Base-by-base conservation (phyloP, 768 basidiomycete genomes). In the Mycena vulgaris region DNA sequence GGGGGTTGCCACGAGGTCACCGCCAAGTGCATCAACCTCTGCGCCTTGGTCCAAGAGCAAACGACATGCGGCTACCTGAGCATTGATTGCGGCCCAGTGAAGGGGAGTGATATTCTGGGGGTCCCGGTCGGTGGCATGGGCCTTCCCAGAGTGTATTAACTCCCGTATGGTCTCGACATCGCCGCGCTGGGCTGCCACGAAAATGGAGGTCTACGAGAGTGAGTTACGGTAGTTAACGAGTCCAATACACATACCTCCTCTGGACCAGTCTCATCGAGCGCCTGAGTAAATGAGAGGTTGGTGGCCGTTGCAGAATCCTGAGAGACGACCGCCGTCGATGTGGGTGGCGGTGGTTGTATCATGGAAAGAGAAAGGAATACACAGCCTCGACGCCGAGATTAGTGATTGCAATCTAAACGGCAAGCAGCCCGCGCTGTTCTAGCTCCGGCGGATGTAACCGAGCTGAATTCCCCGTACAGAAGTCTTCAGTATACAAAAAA, bases 31-130 rank as follows among this genome's bases (percentile, higher is more conserved):
- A 73, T 99, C 98, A 23, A 99, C 94, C 63, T 97, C 95, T 0
- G 97, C 97, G 25, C 97, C 97, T 75, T 95, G 91, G 72, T 96
- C 95, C 39, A 99, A 84, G 21, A 99, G 86, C 74, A 92, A 94
- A 37, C 93, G 89, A 80, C 96, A 98, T 28, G 93, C 92, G 1
- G 90, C 86, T n/a, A 97, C 84, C 77, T 98, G 96, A 4, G 96
- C 96, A 75, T 98, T 98, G 78, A 99, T 98, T 1, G 97, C 93
- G 10, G 98, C 97, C 98, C 98, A 99, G 78, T 99, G 98, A 2
- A 99, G 88, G 2, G 98, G 93, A 0, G 97, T 97, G 70, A 98
- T 95, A 75, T 97, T 96, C 79, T 97, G 93, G 31, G 88, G 87
- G 81, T 99, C 97, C 55, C 93, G 85, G 80, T 95, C 95, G 17